Conservation (phyloP, 768 basidiomycete genomes). For the Pulveroboletus sp. region DNA sequence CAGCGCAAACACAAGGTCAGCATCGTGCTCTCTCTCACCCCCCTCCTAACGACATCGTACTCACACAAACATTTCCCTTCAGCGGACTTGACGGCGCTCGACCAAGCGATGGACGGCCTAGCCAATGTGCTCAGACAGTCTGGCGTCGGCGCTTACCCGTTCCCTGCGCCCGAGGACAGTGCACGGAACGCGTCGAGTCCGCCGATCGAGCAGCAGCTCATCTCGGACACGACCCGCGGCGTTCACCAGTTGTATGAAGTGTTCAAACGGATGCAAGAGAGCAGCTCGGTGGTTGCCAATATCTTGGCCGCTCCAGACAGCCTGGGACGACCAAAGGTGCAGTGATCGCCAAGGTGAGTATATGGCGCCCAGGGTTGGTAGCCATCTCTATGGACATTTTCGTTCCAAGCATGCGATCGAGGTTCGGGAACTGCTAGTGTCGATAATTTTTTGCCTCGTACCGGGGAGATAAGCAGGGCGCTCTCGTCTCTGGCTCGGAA, state of each 20-base stretch:
- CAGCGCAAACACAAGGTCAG: slow-evolving; percentile 53
- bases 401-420: neutral
- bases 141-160: slow-evolving; percentile 64
- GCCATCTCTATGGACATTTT: neutral
- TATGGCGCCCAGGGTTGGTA: neutral
- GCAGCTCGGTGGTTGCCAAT: slow-evolving; percentile 48
- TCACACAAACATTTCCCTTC: neutral
- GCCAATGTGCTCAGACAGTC: slow-evolving; percentile 48
- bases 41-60: too few species aligned
- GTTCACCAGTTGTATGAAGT: slow-evolving; percentile 48
- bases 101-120: slow-evolving; percentile 44
- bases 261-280: slow-evolving; percentile 51
- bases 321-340: slow-evolving; percentile 8
- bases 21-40: neutral
- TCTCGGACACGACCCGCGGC: slow-evolving; percentile 37
- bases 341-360: neutral
- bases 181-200: slow-evolving; percentile 10
- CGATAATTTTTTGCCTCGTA: neutral
- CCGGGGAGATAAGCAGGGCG: too few species aligned
- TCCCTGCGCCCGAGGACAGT: slow-evolving; percentile 31
- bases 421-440: neutral
- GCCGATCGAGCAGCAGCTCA: slow-evolving; percentile 45
- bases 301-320: slow-evolving; percentile 33
- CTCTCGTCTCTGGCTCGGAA: neutral
- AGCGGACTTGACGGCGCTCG: slow-evolving; percentile 51